Evolutionary conservation across 2,329 filamentous ascomycete species (phyloP).

Genomic region (Mollisiaceae sp.): DNA sequence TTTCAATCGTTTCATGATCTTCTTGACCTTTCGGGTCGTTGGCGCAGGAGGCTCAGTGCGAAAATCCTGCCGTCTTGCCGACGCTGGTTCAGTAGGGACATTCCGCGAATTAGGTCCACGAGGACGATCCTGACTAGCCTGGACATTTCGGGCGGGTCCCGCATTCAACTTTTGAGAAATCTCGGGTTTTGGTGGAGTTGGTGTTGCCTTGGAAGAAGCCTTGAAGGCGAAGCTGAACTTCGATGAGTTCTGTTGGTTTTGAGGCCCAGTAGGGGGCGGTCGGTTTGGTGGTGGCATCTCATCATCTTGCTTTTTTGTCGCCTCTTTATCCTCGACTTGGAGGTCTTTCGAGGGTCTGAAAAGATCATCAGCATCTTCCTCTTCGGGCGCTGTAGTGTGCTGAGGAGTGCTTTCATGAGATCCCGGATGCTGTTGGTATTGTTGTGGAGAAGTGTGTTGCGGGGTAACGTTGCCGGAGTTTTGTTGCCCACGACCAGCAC

Average conservation of each 20-base stretch:
- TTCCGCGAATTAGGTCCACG: conserved; percentile 45
- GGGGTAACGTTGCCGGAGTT: conserved; percentile 46
- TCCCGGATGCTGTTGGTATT: conserved; percentile 33
- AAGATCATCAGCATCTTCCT: conserved; percentile 60
- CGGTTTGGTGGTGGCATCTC: conserved; percentile 62
- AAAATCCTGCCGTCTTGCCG: conserved; percentile 46
- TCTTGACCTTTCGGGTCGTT: conserved; percentile 63
- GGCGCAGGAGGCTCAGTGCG: conserved; percentile 44
- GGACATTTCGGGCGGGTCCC: conserved; percentile 35
- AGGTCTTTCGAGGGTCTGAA: conserved; percentile 69
- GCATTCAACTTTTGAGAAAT: conserved; percentile 74
- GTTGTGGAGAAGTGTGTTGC: conserved; percentile 41
- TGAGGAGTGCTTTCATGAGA: conserved; percentile 38
- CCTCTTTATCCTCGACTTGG: conserved; percentile 62
- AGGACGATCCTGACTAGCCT: conserved; percentile 48
- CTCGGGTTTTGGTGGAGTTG: conserved; percentile 64
- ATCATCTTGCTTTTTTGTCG: conserved; percentile 53
- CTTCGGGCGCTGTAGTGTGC: conserved; percentile 40
- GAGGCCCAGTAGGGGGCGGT: conserved; percentile 50
- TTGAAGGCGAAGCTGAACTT: conserved; percentile 97
- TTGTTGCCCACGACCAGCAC: conserved; percentile 54
- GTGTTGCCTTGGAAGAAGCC: conserved; percentile 63
- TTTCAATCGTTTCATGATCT: conserved; percentile 72
- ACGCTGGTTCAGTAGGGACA: conserved; percentile 60
- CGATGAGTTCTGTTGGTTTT: conserved; percentile 49